Conservation (phyloP, 352 stramenopile species). For the Thraustotheca clavata region DNA sequence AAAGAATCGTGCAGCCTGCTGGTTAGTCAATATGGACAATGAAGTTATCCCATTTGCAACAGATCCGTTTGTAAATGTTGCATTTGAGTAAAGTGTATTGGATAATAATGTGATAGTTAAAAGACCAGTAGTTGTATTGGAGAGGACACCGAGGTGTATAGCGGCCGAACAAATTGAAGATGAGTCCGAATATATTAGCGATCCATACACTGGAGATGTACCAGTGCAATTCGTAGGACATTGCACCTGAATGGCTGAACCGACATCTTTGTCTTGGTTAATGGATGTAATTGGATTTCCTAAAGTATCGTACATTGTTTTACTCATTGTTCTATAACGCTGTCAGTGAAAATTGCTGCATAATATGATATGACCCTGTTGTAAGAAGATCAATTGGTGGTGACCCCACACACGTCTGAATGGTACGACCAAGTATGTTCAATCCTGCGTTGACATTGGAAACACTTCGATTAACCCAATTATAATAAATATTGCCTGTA, state of each 20-base stretch:
- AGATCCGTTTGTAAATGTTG: slow-evolving; percentile 26
- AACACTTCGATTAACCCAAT: slow-evolving; percentile 55
- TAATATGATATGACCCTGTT: slow-evolving; percentile 32
- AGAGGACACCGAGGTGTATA: slow-evolving; percentile 80
- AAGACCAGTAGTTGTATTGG: slow-evolving; percentile 34
- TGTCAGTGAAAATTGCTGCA: background rate
- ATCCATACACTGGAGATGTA: slow-evolving; percentile 39
- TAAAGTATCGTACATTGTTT: slow-evolving; percentile 28
- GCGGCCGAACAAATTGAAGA: slow-evolving; percentile 87
- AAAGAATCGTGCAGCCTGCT: slow-evolving; percentile 46
- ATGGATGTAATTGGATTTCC: slow-evolving; percentile 40
- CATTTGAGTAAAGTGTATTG: slow-evolving; percentile 31
- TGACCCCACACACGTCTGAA: slow-evolving; percentile 89
- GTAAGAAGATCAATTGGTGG: slow-evolving; percentile 79
- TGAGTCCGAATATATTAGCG: slow-evolving; percentile 77
- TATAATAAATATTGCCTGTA: slow-evolving; percentile 92
- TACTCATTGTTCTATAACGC: slow-evolving; percentile 26
- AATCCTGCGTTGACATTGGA: slow-evolving; percentile 38
- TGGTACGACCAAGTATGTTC: slow-evolving; percentile 46
- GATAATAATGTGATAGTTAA: slow-evolving; percentile 66
- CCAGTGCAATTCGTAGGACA: slow-evolving; percentile 58
- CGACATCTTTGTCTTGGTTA: slow-evolving; percentile 84
- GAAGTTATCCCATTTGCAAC: slow-evolving; percentile 55
- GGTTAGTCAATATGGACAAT: slow-evolving; percentile 28
- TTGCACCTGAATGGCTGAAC: slow-evolving; percentile 75